Evolutionary conservation across 495 filamentous ascomycete species (phyloP), one percentile per base, ranked within the genome.

Genomic region (Annulohypoxylon stygium): DNA sequence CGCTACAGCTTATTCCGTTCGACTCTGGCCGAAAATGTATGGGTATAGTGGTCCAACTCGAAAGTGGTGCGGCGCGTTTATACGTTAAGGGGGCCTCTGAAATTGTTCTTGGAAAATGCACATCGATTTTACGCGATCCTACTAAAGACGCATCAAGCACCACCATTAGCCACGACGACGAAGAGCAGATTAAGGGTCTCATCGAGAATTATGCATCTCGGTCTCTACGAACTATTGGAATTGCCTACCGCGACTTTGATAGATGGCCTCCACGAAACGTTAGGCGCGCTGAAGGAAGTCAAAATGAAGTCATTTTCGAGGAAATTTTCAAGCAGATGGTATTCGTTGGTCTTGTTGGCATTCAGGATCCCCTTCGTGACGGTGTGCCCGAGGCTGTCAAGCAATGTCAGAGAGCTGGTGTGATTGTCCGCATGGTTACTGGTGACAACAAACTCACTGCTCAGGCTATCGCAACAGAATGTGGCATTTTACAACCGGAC

Each of bases 51-150:
- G 78, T 91, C 12, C 88, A 90, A 74, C 79, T 92, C 23, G 79
- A 84, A 11, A 88, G 91, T 65, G 90, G 90, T 51, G 87, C 84
- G 67, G 88, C 86, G 3, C 86, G 93, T 16, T 88, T 97, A 76
- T 87, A 90, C 67, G 89, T 97, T 76, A 97, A 97, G 80, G 93
- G 93, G 45, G 93, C 93, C n/a, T 94, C 93, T 0, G 93, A 97
- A 74, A 94, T 97, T 65, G 81, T 98, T 74, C 84, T 96, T 25
- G 82, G 81, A 25, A 91, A 91, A 74, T 94, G 93, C 71, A 88
- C 90, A 1, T 86, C 85, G 34, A 90, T 94, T 54, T 81, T 97
- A n/a, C 82, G 83, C 1, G 89, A 97, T 75, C 92, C 93, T 25
- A 92, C 89, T 7, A 83, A 82, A 48, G 87, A 85, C 18, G 77